Evolutionary conservation across 345 rosid genomes (phyloP), one percentile per base, ranked within the genome.

Genomic region (Sapria himalayana): DNA sequence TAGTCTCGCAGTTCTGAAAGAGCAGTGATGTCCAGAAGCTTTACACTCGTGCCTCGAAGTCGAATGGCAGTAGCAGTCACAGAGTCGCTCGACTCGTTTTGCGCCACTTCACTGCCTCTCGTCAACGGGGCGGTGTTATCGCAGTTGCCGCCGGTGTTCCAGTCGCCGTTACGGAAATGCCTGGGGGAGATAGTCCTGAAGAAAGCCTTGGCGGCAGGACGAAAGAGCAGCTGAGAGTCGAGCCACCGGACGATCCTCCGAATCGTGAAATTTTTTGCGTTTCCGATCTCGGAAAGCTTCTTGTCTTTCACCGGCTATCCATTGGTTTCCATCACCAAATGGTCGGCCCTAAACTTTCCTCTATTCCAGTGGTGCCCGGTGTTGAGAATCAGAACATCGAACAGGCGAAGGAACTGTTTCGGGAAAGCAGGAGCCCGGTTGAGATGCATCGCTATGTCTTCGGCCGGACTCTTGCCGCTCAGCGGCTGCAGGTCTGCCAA

Each of bases 361-460:
- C 63, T 51, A 63, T 76, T 80, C 93, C 93, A 76, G n/a, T 80
- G 85, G 50, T 80, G 92, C 13, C 82, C 93, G 0, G 93, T 73
- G 61, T 80, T 76, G 10, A 80, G 73, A 46, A 80, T 69, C 40
- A 80, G 45, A 19, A 73, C 68, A 27, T 76, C 73, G 13, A 80
- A 71, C 12, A 39, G 57, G 49, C 55, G 61, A 43, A 80, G 67
- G 45, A 35, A 62, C 37, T 37, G 59, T 42, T 63, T 66, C 71
- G 76, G 55, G 67, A 80, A 73, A 15, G 62, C 72, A 29, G 82
- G 77, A 25, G 93, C 82, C 15, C 65, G 67, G 65, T 80, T 82
- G 42, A 76, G 42, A 64, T 80, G 86, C 86, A 76, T 76, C 15
- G 82, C 82, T 0, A 69, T 59, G 17, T 58, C 18, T 5, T 49